Base-by-base conservation (phyloP, 202 grass and related monocot genomes). In the Carex sylvatica region DNA sequence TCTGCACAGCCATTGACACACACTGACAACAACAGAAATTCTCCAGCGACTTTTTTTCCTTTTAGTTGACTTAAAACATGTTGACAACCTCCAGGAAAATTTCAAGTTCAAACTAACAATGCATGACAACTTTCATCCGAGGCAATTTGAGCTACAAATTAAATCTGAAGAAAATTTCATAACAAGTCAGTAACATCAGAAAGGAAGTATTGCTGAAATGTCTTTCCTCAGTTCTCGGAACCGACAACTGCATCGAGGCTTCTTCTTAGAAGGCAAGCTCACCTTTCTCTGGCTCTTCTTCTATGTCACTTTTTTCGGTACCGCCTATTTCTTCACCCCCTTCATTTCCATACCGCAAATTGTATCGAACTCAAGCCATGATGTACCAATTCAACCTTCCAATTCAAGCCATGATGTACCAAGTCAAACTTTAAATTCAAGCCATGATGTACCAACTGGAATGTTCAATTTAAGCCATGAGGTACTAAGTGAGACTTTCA, bases 271-370 rank as follows among this genome's bases (percentile, higher is more conserved):
- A 73, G 70, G 70, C 20, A 73, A 73, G 40, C 40, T 51, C n/a
- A 12, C 42, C 9, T 72, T 47, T 49, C 42, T 72, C n/a, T 72
- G 69, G 19, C 69, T 72, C 69, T 49, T 72, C 69, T 72, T 72
- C 40, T 24, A 19, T 47, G 69, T 20, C 40, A 72, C 40, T 23
- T 72, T 72, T 23, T 49, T 72, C 42, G 47, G 69, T 72, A 72
- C 69, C 9, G 20, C 69, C 20, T 72, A 72, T 23, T 26, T 72
- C 49, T 49, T 72, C 69, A 23, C 40, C n/a, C 42, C 69, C 69
- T 72, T 72, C 20, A 47, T 72, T 24, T 49, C 69, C 69, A 72
- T 72, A 38, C 69, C 19, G 19, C 69, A 72, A 72, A 13, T 47
- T 24, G 10, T 8, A n/a, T 49, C 5, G 4, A 24, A 24, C 6